Evolutionary conservation across 495 filamentous ascomycete genomes (phyloP).

Genomic region (Cryomyces minteri): DNA sequence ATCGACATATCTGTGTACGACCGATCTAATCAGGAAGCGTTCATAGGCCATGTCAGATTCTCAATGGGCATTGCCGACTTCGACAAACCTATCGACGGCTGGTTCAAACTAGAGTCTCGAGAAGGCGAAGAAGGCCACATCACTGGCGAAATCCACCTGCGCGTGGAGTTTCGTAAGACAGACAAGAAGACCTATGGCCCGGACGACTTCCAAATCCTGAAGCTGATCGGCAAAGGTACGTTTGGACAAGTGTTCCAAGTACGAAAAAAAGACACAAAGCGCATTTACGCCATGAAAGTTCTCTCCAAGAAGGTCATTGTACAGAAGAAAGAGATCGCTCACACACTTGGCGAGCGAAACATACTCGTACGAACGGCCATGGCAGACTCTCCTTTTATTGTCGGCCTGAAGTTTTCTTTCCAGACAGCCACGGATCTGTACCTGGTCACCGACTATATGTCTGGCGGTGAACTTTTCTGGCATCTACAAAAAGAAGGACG

Average conservation of each 20-base stretch:
- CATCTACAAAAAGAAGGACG: conserved; percentile 94
- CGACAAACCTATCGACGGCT: conserved; percentile 52
- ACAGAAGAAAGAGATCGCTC: conserved; percentile 98
- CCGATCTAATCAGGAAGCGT: conserved; percentile 66
- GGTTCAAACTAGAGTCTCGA: conserved; percentile 62
- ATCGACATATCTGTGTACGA: conserved; percentile 93
- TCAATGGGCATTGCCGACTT: conserved; percentile 35
- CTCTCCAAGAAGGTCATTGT: conserved; percentile 98
- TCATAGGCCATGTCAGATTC: conserved; percentile 77
- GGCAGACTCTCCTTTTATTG: conserved; percentile 92
- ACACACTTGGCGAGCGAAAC: conserved; percentile 92
- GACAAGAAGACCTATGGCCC: conserved; percentile 88
- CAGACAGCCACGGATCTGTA: conserved; percentile 94
- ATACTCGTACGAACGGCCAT: conserved; percentile 92
- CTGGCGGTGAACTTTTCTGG: conserved; percentile 95
- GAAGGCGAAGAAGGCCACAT: conserved; percentile 48
- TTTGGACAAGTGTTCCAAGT: conserved; percentile 99
- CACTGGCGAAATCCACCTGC: conserved; percentile 75
- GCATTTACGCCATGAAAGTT: conserved; percentile 98
- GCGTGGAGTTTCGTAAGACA: conserved; percentile 72
- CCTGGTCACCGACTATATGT: conserved; percentile 99
- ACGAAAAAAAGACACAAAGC: conserved; percentile 88
- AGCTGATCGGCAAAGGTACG: conserved; percentile 91
- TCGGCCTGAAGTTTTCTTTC: conserved; percentile 96
- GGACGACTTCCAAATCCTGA: conserved; percentile 90